phyloP scores from a whole-genome alignment of 768 basidiomycete genomes.

The Phaeolepiota aurea region DNA sequence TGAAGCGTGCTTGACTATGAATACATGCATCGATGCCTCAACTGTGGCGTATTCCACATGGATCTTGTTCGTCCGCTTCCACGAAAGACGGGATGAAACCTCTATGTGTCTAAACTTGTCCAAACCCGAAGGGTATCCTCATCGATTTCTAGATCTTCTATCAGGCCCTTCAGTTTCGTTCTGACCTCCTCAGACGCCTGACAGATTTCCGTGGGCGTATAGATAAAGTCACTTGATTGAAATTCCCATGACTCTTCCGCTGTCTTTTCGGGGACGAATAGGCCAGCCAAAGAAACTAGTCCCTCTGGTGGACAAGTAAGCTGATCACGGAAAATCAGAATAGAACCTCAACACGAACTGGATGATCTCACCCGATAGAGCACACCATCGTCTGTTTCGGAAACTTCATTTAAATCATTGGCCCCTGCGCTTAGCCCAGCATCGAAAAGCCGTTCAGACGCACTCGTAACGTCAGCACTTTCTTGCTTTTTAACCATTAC shows the following conservation, averaged over 20 bases:
- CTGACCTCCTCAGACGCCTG: slow-evolving; percentile 30
- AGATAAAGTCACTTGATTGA: slow-evolving; percentile 42
- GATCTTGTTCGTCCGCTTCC: too few species aligned
- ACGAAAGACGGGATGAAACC: too few species aligned
- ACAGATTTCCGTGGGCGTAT: slow-evolving; percentile 37
- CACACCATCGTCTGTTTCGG: not conserved
- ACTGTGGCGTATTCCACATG: too few species aligned
- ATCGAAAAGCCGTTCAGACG: slow-evolving; percentile 23
- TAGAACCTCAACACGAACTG: not conserved
- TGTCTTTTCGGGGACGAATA: slow-evolving; percentile 12
- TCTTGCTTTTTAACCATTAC: slow-evolving; percentile 19
- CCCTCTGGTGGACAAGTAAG: slow-evolving; percentile 34
- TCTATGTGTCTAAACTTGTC: slow-evolving; percentile 35
- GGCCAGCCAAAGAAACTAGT: slow-evolving; percentile 28
- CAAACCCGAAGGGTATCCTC: slow-evolving; percentile 55
- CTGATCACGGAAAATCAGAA: slow-evolving; percentile 16
- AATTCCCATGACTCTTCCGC: slow-evolving; percentile 20
- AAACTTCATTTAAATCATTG: slow-evolving; percentile 12
- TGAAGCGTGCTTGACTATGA: too few species aligned
- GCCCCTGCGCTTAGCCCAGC: slow-evolving; percentile 10
- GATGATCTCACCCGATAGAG: not conserved
- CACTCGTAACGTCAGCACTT: slow-evolving; percentile 7
- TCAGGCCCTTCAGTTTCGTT: slow-evolving; percentile 31
- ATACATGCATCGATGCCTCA: too few species aligned
- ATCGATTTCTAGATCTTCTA: slow-evolving; percentile 45